Conservation (phyloP, 179 eudicot genomes). For the Camellia oleifera region DNA sequence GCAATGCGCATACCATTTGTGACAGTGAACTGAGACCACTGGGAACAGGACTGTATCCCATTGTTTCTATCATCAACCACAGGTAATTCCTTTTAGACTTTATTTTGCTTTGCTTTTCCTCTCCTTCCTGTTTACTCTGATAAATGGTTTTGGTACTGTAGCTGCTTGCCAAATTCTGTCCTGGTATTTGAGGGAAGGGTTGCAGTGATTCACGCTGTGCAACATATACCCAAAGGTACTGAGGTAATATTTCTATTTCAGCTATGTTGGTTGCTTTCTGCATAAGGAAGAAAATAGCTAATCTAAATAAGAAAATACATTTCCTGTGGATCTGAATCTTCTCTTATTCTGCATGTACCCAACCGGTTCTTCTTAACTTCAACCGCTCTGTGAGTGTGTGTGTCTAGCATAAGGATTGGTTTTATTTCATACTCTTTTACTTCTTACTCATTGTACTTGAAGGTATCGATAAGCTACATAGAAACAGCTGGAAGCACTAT, state of each 20-base stretch:
- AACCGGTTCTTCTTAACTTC: background rate
- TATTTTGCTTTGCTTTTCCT: slow-evolving; percentile 5
- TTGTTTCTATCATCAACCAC: slow-evolving; percentile 77
- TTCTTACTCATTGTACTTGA: slow-evolving; percentile 14
- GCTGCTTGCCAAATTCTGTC: slow-evolving; percentile 90
- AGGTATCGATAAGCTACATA: slow-evolving; percentile 84
- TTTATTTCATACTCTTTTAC: background rate
- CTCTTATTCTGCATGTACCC: background rate
- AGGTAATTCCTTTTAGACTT: slow-evolving; percentile 39
- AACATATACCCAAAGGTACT: slow-evolving; percentile 77
- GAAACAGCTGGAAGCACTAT: slow-evolving; percentile 95
- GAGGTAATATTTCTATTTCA: slow-evolving; percentile 57
- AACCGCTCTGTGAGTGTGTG: background rate
- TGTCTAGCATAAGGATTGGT: background rate
- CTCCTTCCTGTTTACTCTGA: slow-evolving; percentile 13
- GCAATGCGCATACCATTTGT: slow-evolving; percentile 93
- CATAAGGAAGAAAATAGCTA: background rate
- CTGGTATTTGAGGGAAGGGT: slow-evolving; percentile 76
- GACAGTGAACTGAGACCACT: slow-evolving; percentile 81
- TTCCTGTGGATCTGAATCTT: background rate
- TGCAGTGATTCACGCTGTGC: slow-evolving; percentile 83
- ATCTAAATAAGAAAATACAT: background rate
- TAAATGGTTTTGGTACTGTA: slow-evolving; percentile 37
- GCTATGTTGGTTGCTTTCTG: background rate
- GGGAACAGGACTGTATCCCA: slow-evolving; percentile 89